Evolutionary conservation across 2,329 filamentous ascomycete genomes (phyloP), one percentile per base, ranked within the genome.

Genomic region (Diplodia sapinea): DNA sequence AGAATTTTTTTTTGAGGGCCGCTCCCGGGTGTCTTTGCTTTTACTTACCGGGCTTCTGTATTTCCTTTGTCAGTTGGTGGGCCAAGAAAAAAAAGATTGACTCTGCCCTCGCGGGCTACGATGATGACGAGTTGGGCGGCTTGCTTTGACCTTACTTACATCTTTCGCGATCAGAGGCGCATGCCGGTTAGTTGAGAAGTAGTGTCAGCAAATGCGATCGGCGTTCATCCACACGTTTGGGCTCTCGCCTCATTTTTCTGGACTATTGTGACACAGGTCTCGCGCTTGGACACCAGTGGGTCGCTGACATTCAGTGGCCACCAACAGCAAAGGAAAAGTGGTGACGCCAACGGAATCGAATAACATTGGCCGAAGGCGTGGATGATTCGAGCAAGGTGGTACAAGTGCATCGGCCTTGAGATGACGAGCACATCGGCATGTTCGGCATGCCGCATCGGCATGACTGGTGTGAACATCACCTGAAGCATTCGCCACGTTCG

Each of bases 51-150:
- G 40, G 23, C 47, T 65, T 40, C 50, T 31, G 23, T 43, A 47
- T 36, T 55, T 65, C 33, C 50, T 65, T 65, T 65, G 59, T 63
- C 40, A 54, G 52, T 66, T 66, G 64, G 64, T 66, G 52, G 54
- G 54, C 43, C 26, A 26, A 67, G 62, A n/a, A 67, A 62, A 67
- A 62, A 67, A 67, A 62, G 65, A 67, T 67, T 61, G 55, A 67
- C 51, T 62, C 49, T 67, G 65, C 65, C 65, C 65, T 67, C 65
- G 65, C 65, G 65, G 65, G 65, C 65, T 67, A 67, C 65, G 65
- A 67, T 36, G 56, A 67, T 62, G 56, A 61, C 50, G 65, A 62
- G 47, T 67, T 67, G 65, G 65, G 65, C 65, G 65, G 65, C 47
- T 66, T 65, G 49, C 50, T 55, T 65, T 65, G 62, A 43, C 20